Percentiles rank a stretch among this genome's conserved stretches.
phyloP scores from a whole-genome alignment of 2,329 filamentous ascomycete species.

The Pseudogymnoascus sp. region DNA sequence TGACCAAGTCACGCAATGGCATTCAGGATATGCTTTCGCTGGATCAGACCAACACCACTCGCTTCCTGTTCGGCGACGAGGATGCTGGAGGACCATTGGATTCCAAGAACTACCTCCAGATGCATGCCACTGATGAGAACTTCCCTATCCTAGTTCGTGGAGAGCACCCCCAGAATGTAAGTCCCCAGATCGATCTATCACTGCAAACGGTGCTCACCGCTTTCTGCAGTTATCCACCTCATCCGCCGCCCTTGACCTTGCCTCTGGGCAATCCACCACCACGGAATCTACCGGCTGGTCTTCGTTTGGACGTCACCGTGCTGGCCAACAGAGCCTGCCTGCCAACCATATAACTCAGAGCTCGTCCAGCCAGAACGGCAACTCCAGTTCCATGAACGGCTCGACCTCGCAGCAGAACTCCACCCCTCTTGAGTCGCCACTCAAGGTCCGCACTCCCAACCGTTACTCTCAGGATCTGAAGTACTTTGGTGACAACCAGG shows the following conservation, averaged over 20 bases:
- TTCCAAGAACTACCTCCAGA: conserved; percentile 61
- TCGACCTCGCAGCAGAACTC: conserved; percentile 30
- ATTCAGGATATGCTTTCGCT: conserved; percentile 59
- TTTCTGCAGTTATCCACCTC: conserved; percentile 65
- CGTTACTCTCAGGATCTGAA: conserved; percentile 54
- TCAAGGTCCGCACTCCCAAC: conserved; percentile 42
- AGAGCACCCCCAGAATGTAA: conserved; percentile 27
- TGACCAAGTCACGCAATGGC: conserved; percentile 62
- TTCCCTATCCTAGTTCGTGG: conserved; percentile 76
- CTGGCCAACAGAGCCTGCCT: conserved; percentile 37
- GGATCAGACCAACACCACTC: conserved; percentile 76
- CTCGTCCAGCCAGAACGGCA: conserved; percentile 26
- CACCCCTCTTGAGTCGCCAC: conserved; percentile 38
- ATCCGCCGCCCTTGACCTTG: conserved; percentile 73
- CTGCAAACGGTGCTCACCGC: conserved; percentile 32
- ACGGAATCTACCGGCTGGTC: conserved; percentile 40
- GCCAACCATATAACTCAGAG: conserved; percentile 21
- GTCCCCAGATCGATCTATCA: conserved; percentile 15
- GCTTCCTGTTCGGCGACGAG: conserved; percentile 80
- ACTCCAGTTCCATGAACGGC: conserved; percentile 30
- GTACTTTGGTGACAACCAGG: conserved; percentile 33
- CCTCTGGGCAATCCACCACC: conserved; percentile 59
- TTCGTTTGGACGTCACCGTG: conserved; percentile 27
- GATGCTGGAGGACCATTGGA: conserved; percentile 49
- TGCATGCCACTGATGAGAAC: conserved; percentile 70